Conservation (phyloP, 176 grass and related monocot species). For the Thalia dealbata region DNA sequence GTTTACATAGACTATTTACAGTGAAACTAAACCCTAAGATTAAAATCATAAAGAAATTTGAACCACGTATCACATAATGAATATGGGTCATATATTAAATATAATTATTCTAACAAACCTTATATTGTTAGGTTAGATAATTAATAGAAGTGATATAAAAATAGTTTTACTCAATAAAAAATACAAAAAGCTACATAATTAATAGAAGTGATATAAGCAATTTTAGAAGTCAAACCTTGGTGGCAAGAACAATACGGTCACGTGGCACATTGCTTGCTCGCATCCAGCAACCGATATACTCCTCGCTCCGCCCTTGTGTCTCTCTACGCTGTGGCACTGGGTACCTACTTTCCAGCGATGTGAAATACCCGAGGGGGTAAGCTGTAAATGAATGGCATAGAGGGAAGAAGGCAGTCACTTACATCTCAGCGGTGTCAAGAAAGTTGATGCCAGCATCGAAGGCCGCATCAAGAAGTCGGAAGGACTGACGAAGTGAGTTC, state of each 20-base stretch:
- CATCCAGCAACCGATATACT: constrained; percentile 63
- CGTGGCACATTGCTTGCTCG: constrained; percentile 33
- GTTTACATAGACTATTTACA: no score
- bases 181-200: background rate
- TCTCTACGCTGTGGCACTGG: constrained; percentile 59
- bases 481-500: constrained; percentile 41
- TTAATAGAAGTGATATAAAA: background rate
- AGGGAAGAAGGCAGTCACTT: background rate
- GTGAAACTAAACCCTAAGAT: no score
- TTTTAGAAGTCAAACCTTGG: constrained; percentile 37
- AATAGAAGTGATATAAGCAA: background rate
- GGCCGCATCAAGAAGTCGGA: constrained; percentile 60
- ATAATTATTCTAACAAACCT: no score
- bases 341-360: constrained; percentile 33
- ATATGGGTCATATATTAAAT: no score
- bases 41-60: no score
- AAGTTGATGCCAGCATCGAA: constrained; percentile 70
- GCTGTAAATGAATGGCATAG: background rate
- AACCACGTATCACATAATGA: no score
- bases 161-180: no score
- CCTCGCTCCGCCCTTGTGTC: constrained; percentile 73
- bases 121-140: background rate
- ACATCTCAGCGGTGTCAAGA: constrained; percentile 86
- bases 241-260: constrained; percentile 50
- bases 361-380: background rate